A percentile compares a stretch with the other conserved stretches of the same genome.
Evolutionary conservation across 2,329 filamentous ascomycete genomes (phyloP).

Genomic region (Claviceps pazoutovae): DNA sequence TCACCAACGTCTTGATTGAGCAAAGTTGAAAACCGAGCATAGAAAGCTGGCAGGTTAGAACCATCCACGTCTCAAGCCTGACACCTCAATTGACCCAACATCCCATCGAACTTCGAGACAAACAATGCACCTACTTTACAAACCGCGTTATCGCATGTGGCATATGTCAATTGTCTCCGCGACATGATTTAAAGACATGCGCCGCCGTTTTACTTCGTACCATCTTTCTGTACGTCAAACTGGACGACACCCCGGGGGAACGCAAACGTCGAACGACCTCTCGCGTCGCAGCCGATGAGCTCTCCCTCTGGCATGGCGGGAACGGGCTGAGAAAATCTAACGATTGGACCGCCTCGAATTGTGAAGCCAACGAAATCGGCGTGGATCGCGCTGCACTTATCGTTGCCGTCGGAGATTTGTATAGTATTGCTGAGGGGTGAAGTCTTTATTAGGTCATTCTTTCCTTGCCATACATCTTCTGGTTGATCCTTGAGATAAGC

Average conservation of each 20-base stretch:
- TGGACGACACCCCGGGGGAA: constrained; percentile 22
- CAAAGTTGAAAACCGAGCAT: no score
- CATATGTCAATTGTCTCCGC: no score
- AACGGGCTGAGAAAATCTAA: constrained; percentile 26
- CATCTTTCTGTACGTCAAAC: constrained; percentile 14
- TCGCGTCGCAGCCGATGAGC: constrained; percentile 22
- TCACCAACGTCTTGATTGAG: no score
- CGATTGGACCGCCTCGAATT: constrained; percentile 30
- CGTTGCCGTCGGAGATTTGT: constrained; percentile 19
- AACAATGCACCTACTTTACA: no score
- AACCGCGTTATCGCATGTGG: no score
- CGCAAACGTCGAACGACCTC: constrained; percentile 24
- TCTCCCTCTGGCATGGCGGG: constrained; percentile 18
- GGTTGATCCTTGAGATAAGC: background rate
- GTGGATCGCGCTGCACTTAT: constrained; percentile 17
- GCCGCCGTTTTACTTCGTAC: no score
- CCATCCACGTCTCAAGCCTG: no score
- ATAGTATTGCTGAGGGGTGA: constrained; percentile 20
- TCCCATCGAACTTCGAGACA: no score
- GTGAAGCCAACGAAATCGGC: constrained; percentile 31
- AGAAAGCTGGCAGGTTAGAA: no score
- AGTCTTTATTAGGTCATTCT: background rate
- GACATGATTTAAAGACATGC: no score
- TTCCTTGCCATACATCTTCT: no score
- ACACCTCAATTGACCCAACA: no score